Evolutionary conservation across 768 basidiomycete species (phyloP).

Genomic region (Gyrodon lividus): DNA sequence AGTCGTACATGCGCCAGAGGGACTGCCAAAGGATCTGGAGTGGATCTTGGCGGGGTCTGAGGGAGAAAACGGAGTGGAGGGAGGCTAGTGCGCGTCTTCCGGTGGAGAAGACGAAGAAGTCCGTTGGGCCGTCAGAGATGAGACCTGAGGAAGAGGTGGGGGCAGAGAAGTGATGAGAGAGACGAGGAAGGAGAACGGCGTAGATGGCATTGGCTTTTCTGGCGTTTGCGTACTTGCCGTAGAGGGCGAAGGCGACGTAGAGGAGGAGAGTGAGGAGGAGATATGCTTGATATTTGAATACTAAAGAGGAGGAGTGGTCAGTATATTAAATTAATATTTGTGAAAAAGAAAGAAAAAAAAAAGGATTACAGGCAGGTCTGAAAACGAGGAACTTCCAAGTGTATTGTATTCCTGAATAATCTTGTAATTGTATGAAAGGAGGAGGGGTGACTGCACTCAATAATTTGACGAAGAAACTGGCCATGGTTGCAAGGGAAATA

Average conservation of each 20-base stretch:
- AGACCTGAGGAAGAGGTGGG: slow-evolving; percentile 53
- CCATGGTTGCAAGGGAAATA: neutral
- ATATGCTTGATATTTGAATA: slow-evolving; percentile 64
- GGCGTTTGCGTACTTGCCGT: slow-evolving; percentile 61
- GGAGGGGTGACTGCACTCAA: slow-evolving; percentile 50
- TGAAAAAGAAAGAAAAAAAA: no score
- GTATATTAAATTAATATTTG: no score
- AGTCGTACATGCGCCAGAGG: slow-evolving; percentile 65
- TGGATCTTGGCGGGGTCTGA: slow-evolving; percentile 84
- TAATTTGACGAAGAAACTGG: slow-evolving; percentile 15
- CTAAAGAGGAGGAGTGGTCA: slow-evolving; percentile 32
- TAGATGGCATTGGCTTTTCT: slow-evolving; percentile 66
- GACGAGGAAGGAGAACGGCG: slow-evolving; percentile 54
- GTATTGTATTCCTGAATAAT: slow-evolving; percentile 76
- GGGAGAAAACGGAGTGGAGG: slow-evolving; percentile 75
- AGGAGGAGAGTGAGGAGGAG: slow-evolving; percentile 52
- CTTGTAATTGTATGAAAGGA: slow-evolving; percentile 47
- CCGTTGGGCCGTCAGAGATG: slow-evolving; percentile 67
- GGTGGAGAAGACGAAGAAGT: slow-evolving; percentile 85
- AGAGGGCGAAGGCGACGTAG: slow-evolving; percentile 55
- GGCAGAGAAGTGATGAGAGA: slow-evolving; percentile 72
- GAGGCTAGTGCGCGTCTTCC: slow-evolving; percentile 76
- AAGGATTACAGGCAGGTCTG: slow-evolving; percentile 72
- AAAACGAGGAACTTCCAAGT: slow-evolving; percentile 76
- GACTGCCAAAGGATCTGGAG: slow-evolving; percentile 63